phyloP scores from a whole-genome alignment of 2,329 filamentous ascomycete genomes.

The Cryphonectria radicalis region DNA sequence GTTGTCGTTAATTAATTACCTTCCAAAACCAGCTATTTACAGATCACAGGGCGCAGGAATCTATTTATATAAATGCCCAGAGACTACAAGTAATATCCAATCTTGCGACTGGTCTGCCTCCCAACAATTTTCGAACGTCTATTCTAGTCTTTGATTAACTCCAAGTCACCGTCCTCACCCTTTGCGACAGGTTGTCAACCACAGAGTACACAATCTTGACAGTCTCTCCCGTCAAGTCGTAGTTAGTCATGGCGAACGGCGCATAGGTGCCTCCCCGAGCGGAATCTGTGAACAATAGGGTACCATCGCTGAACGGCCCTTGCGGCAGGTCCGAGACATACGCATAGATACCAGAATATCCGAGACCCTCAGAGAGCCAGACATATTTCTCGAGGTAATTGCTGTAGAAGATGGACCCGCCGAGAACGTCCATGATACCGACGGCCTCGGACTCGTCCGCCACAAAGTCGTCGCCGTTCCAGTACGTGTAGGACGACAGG shows the following conservation, averaged over 20 bases:
- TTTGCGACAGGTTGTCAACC: constrained; percentile 5
- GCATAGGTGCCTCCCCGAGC: constrained; percentile 1
- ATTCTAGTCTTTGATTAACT: neutral
- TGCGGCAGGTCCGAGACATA: constrained; percentile 2
- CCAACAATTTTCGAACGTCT: neutral
- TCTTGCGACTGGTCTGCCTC: neutral
- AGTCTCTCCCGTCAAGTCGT: neutral
- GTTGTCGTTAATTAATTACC: neutral
- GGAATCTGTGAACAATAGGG: neutral
- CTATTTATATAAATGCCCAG: neutral
- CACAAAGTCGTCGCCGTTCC: constrained; percentile 7
- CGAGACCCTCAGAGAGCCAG: neutral
- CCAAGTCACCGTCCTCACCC: constrained; percentile 8
- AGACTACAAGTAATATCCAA: neutral
- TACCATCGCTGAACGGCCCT: constrained; percentile 1
- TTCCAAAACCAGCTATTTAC: neutral
- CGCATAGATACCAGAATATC: constrained; percentile 2
- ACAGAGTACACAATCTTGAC: constrained; percentile 8
- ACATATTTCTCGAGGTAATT: constrained; percentile 2
- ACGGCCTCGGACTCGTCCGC: neutral
- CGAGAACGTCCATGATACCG: neutral
- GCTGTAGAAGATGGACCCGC: constrained; percentile 10
- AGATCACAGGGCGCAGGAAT: neutral
- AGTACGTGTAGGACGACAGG: constrained; percentile 3
- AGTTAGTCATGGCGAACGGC: neutral